Evolutionary conservation across 2,329 filamentous ascomycete species (phyloP).

Genomic region (Arthrobotrys sinensis): DNA sequence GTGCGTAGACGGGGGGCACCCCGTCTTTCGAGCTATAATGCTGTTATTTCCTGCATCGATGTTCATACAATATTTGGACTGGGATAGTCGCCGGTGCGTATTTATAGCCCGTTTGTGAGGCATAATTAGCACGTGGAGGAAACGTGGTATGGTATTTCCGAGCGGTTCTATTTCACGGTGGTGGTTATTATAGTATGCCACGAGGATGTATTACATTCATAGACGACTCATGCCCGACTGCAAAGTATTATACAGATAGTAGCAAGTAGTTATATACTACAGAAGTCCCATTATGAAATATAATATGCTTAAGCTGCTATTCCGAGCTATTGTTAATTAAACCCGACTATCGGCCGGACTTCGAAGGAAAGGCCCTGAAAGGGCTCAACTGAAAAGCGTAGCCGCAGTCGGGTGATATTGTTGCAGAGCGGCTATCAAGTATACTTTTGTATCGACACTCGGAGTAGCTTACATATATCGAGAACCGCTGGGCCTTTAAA

Average conservation of each 20-base stretch:
- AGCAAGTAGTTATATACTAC: no score
- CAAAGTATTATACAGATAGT: no score
- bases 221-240: no score
- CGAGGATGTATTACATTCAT: background rate
- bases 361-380: no score
- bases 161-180: no score
- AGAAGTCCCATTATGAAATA: no score
- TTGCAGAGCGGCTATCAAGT: no score
- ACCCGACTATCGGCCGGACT: no score
- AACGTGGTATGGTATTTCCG: background rate
- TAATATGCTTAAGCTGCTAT: no score
- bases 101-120: conserved; percentile 5
- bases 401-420: no score
- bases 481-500: conserved; percentile 1
- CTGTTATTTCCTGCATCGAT: background rate
- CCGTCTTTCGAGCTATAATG: conserved; percentile 16
- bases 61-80: background rate
- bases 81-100: background rate
- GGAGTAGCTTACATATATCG: conserved; percentile 3
- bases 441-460: conserved; percentile 3
- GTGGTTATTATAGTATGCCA: background rate
- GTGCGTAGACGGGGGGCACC: background rate
- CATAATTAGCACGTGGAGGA: conserved; percentile 12
- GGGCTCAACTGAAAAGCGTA: no score
- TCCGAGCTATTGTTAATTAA: no score